Percentiles rank a stretch among this genome's conserved stretches.
phyloP scores from a whole-genome alignment of 192 early-diverging fungal species.

The Funneliformis mosseae region DNA sequence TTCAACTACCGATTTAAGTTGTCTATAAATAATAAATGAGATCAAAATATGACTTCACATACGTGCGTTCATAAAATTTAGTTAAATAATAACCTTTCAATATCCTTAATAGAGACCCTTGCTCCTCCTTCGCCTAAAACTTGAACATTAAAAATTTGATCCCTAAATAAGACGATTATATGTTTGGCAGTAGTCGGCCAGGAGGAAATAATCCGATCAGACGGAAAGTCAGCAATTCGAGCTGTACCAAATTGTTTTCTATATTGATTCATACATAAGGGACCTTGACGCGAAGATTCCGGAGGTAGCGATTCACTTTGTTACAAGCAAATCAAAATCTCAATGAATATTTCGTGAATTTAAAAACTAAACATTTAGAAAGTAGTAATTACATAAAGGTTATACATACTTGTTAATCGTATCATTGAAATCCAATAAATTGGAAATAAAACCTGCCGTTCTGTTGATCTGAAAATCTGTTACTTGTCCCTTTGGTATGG shows the following conservation, averaged over 20 bases:
- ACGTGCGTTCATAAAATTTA: neutral
- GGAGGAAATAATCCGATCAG: conserved; percentile 71
- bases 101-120: conserved; percentile 55
- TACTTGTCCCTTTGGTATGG: conserved; percentile 53
- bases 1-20: conserved; percentile 48
- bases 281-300: conserved; percentile 67
- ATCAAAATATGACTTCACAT: neutral
- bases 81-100: conserved; percentile 45
- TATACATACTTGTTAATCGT: conserved; percentile 56
- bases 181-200: conserved; percentile 78
- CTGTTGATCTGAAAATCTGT: conserved; percentile 77
- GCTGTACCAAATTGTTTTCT: conserved; percentile 82
- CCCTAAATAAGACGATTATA: conserved; percentile 82
- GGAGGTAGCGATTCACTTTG: conserved; percentile 57
- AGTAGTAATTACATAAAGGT: neutral
- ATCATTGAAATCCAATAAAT: conserved; percentile 76
- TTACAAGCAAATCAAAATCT: neutral
- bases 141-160: conserved; percentile 83
- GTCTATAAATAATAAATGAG: conserved; percentile 22
- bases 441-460: conserved; percentile 72
- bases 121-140: conserved; percentile 70
- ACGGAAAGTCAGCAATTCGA: conserved; percentile 66
- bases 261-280: conserved; percentile 96
- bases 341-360: neutral
- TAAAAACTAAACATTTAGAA: neutral